Evolutionary conservation across 345 rosid species (phyloP).

Genomic region (Hibiscus tridactylites): DNA sequence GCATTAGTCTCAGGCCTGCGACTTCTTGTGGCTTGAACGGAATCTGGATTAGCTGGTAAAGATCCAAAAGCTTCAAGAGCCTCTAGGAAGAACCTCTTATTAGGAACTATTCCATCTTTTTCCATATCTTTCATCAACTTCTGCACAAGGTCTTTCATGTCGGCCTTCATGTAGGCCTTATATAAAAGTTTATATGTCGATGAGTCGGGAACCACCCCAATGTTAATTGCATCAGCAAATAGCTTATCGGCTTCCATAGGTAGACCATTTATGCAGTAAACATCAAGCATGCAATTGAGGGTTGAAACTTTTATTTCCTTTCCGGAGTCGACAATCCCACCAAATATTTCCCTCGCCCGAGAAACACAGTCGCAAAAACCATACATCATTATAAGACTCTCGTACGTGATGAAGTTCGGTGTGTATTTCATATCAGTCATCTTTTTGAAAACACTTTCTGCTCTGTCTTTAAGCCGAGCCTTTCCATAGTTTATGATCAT

Average conservation of each 20-base stretch:
- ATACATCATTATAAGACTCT: conserved; percentile 73
- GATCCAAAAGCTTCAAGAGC: conserved; percentile 63
- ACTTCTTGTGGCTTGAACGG: conserved; percentile 17
- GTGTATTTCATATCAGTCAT: conserved; percentile 61
- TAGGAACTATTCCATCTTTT: conserved; percentile 68
- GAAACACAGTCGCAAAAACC: conserved; percentile 67
- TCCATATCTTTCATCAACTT: conserved; percentile 64
- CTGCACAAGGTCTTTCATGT: conserved; percentile 62
- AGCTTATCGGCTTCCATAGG: conserved; percentile 62
- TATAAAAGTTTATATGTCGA: conserved; percentile 85
- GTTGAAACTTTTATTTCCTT: conserved; percentile 56
- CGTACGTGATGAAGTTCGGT: conserved; percentile 68
- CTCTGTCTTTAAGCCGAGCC: conserved; percentile 64
- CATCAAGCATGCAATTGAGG: conserved; percentile 31
- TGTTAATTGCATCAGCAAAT: conserved; percentile 30
- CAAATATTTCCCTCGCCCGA: conserved; percentile 62
- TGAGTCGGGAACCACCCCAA: conserved; percentile 41
- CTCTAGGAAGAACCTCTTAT: conserved; percentile 77
- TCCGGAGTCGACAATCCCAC: conserved; percentile 43
- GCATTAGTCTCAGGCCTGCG: conserved; percentile 13
- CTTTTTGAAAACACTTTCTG: conserved; percentile 33
- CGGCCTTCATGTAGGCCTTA: conserved; percentile 69
- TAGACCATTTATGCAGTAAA: conserved; percentile 17
- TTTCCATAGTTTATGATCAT: conserved; percentile 85
- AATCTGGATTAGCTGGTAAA: conserved; percentile 27